Base-by-base conservation (phyloP, 805 yeast species). In the Hanseniaspora meyeri region DNA sequence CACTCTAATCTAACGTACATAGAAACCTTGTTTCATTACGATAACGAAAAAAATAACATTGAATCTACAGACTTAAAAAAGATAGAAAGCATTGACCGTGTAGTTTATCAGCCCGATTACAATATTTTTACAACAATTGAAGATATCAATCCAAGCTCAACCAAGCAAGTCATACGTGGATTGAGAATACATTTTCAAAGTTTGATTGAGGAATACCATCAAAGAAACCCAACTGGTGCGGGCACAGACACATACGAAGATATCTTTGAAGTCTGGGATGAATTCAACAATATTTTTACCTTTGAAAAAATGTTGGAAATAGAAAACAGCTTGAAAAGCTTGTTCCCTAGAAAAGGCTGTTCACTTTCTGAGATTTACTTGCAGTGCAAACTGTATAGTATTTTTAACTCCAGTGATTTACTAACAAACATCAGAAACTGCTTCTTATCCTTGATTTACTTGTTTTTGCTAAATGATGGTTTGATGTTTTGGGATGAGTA, bases 341-440 rank as follows among this genome's bases (percentile, higher is more conserved):
- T 70, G 61, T 70, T 70, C 62, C 74, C 74, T 17, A 67, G 64
- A 55, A 67, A 66, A 45, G 74, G 74, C 2, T 70, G 74, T 52
- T 67, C 73, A 4, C 62, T 64, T 43, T 67, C 66, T 6, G 72
- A 71, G 14, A 63, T 58, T 1, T 66, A 64, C 27, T 49, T 70
- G 38, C 64, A 63, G 39, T 42, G 59, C 29, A 62, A 63, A 34
- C 63, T 70, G 29, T 51, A 58, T 6, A 56, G 59, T 1, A 49
- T 58, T 24, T 60, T 60, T 37, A 57, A 60, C 3, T 62, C 63
- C 17, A 60, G 60, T 27, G 65, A 65, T 61, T 61, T 63, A 39
- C 65, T 67, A 8, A 16, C 20, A 4, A 51, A 51, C 34, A 36
- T 51, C 12, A 34, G 32, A n/a, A 16, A 43, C 16, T 51, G 55